Base-by-base conservation (phyloP, 1,139 yeast species). In the Komagataea norvegica region DNA sequence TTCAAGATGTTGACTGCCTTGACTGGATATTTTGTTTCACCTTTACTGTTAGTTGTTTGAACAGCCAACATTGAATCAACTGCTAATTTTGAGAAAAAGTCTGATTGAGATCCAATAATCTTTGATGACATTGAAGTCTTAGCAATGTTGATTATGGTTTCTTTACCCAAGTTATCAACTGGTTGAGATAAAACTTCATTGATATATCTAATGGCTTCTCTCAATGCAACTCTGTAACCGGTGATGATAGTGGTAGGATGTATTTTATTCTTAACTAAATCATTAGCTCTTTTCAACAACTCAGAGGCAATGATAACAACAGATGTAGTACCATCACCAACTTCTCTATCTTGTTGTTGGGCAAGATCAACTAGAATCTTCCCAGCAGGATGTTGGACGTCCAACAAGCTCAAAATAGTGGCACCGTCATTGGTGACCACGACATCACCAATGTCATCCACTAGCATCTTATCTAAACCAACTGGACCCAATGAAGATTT, bases 381-480 rank as follows among this genome's bases (percentile, higher is more conserved):
- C 17, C 98, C 98, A 0, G 98, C 98, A 25, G 99, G 99, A 61
- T 93, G 99, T 64, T 93, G 96, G 38, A 93, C 97, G 59, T 93
- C 98, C 48, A 93, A 71, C 43, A 93, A 67, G 9, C 91, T 74
- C 48, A 93, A 70, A 50, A 93, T 93, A 8, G 98, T 93, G 40
- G 99, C 98, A 47, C 99, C 99, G 62, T 93, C 99, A 60, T 93
- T 93, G 37, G 99, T 93, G 38, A 93, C 97, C 6, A 96, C 89
- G 34, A 93, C 97, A 65, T 93, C 99, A 45, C 98, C 98, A 65
- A 93, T 93, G 59, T 93, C 98, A 63, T 93, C 99, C 34, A 93
- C 99, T 43, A 93, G 73, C 96, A 93, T 91, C 68, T 93, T 93
- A 65, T 93, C 99, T 41, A 93, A 72, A 18, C 99, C 99, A 29